A percentile compares a stretch with the other conserved stretches of the same genome.
Evolutionary conservation across 2,329 filamentous ascomycete genomes (phyloP).

Genomic region (Trichoderma lentiforme): DNA sequence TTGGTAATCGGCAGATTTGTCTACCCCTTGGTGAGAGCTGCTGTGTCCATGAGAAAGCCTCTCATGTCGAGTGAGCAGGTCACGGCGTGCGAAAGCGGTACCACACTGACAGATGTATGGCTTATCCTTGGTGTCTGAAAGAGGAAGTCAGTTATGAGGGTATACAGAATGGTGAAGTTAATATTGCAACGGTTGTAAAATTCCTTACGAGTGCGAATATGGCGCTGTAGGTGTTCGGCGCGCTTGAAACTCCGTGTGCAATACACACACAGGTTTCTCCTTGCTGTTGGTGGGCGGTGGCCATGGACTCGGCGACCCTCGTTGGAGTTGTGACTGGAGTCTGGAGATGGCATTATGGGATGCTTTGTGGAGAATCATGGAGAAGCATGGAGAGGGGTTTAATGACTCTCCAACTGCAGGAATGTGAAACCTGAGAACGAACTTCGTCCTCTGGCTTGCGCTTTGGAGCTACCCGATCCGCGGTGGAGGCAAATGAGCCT

Average conservation of each 20-base stretch:
- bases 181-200: neutral
- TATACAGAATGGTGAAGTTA: neutral
- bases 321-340: neutral
- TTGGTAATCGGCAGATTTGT: neutral
- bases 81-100: neutral
- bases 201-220: neutral
- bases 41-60: neutral
- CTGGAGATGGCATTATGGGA: neutral
- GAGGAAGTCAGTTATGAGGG: neutral
- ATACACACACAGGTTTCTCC: neutral
- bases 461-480: neutral
- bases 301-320: neutral
- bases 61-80: neutral
- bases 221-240: neutral
- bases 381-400: neutral
- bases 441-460: neutral
- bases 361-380: neutral
- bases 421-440: neutral
- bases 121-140: neutral
- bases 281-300: neutral
- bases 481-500: neutral
- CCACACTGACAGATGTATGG: neutral
- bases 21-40: neutral
- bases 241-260: neutral
- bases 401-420: neutral